phyloP scores from a whole-genome alignment of 1,139 yeast species.

The Kodamaea ohmeri region DNA sequence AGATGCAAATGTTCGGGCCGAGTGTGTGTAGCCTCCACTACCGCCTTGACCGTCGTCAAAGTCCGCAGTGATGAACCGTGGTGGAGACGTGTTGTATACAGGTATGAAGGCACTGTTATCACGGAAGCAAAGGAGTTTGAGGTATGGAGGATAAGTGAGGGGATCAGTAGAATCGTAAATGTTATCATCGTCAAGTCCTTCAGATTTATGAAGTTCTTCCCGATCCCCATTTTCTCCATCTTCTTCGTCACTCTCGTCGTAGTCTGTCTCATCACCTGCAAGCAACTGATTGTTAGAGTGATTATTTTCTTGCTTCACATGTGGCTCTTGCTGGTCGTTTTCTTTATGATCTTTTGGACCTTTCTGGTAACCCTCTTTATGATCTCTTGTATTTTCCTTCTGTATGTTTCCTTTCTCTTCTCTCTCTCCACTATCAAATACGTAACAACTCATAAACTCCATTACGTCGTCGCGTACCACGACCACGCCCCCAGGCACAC shows the following conservation, averaged over 20 bases:
- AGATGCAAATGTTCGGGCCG: conserved; percentile 64
- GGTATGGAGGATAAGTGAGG: conserved; percentile 34
- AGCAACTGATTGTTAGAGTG: too few species aligned
- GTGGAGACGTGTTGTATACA: conserved; percentile 50
- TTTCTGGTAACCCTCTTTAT: too few species aligned
- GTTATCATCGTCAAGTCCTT: conserved; percentile 14
- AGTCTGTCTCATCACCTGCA: too few species aligned
- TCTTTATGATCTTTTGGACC: too few species aligned
- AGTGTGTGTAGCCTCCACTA: conserved; percentile 50
- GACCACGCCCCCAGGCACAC: conserved; percentile 26
- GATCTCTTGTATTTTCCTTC: too few species aligned
- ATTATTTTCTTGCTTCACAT: too few species aligned
- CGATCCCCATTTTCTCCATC: conserved; percentile 7
- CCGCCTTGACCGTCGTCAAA: conserved; percentile 30
- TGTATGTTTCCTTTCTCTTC: not conserved
- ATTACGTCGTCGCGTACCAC: conserved; percentile 28
- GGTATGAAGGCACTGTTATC: conserved; percentile 42
- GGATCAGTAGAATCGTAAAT: too few species aligned
- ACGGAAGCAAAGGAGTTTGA: conserved; percentile 67
- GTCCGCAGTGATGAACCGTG: conserved; percentile 57
- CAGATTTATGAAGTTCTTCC: conserved; percentile 14
- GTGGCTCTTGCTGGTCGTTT: too few species aligned
- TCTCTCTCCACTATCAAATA: conserved; percentile 31
- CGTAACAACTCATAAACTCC: conserved; percentile 30
- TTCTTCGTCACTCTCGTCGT: conserved; percentile 35